Evolutionary conservation across 2,329 filamentous ascomycete genomes (phyloP), one percentile per base, ranked within the genome.

Genomic region (Capronia coronata): DNA sequence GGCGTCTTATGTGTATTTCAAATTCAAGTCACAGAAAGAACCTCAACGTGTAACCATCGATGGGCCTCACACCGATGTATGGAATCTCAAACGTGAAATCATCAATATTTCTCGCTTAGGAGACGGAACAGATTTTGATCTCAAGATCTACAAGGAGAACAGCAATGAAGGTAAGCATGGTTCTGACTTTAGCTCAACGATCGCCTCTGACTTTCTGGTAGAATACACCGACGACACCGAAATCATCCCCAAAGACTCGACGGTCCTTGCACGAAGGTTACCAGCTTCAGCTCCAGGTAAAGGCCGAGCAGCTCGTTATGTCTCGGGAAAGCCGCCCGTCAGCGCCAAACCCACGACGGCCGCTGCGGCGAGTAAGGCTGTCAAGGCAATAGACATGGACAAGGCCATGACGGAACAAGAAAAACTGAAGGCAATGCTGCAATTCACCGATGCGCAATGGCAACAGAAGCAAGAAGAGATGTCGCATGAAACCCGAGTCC

Each of bases 11-110:
- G 93, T 98, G 66, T 97, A 96, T 73, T 98, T 96, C 86, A 95
- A 95, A 74, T 98, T 98, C 83, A 97, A 96, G 74, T 97, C 91
- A 62, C 89, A 94, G 67, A 96, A 89, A 74, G 93, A 97, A 67
- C 87, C 89, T 53, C 88, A 88, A 50, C 83, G 90, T 65, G 89
- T 98, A 63, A 87, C 90, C 65, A 97, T 98, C 69, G 91, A 98
- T 71, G 93, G 93, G 66, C 96, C 91, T 63, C 88, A 88, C 70
- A 94, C 97, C 66, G 95, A 91, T 55, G 93, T 97, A 57, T 98
- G 97, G 72, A 94, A 98, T 67, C 78, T 98, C 66, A 98, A 98
- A 75, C 86, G 91, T 74, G 93, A 97, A 72, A 98, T 98, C 65
- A 98, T 98, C 74, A 83, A 80, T 68, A 87, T 91, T 69, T 94